phyloP scores from a whole-genome alignment of 176 grass and related monocot species.

The Ensete glaucum region DNA sequence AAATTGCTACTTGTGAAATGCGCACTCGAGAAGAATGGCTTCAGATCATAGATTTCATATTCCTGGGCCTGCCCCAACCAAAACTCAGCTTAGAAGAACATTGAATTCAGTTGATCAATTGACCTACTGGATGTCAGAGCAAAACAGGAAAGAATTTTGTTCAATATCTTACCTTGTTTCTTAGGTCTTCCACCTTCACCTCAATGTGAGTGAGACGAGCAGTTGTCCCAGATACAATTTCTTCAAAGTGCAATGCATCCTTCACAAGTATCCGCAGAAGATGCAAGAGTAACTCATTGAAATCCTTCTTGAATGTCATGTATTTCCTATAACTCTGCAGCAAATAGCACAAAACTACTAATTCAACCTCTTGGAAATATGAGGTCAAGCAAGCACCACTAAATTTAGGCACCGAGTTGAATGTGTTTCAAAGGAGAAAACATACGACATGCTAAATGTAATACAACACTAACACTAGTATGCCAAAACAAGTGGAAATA shows the following conservation, averaged over 20 bases:
- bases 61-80: slow-evolving; percentile 59
- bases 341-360: slow-evolving; percentile 15
- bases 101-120: neutral
- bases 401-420: neutral
- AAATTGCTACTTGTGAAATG: slow-evolving; percentile 85
- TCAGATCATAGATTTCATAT: slow-evolving; percentile 84
- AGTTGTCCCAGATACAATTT: slow-evolving; percentile 58
- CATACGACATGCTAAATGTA: too few species aligned
- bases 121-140: neutral
- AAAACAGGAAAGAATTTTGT: neutral
- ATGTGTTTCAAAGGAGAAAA: too few species aligned
- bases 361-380: neutral
- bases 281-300: slow-evolving; percentile 81
- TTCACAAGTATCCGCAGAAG: slow-evolving; percentile 80
- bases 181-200: slow-evolving; percentile 79
- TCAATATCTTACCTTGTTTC: slow-evolving; percentile 49
- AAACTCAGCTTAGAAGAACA: neutral
- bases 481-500: too few species aligned
- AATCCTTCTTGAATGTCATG: slow-evolving; percentile 99
- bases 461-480: too few species aligned
- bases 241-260: slow-evolving; percentile 72
- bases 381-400: too few species aligned
- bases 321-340: slow-evolving; percentile 83
- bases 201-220: slow-evolving; percentile 40
- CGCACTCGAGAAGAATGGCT: slow-evolving; percentile 68